These are phyloP conservation scores for Raphanus hybrid DNA, from an alignment of 441 rosid genomes.

Conservation along the genomic window DNA sequence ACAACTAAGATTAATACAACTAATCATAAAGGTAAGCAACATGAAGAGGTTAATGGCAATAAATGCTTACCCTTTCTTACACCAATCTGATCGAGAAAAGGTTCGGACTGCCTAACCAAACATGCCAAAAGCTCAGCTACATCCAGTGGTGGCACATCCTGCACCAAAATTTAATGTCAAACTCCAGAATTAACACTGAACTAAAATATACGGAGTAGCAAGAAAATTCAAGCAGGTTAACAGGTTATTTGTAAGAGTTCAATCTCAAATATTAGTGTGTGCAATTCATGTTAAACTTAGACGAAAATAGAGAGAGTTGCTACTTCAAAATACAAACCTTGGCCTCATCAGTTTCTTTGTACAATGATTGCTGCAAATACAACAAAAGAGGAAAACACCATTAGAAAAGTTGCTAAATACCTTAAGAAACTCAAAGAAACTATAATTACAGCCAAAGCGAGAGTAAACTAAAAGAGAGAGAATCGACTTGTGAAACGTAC, in stretches of 20 bases:
- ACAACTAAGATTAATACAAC: slow-evolving; percentile 11
- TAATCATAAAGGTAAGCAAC: background rate
- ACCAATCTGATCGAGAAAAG: slow-evolving; percentile 92
- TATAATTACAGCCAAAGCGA: slow-evolving; percentile 4
- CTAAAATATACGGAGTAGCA: background rate
- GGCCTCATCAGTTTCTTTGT: slow-evolving; percentile 80
- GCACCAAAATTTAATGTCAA: slow-evolving; percentile 29
- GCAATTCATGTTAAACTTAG: background rate
- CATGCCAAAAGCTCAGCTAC: slow-evolving; percentile 88
- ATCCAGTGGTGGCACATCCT: slow-evolving; percentile 92
- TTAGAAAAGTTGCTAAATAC: no score
- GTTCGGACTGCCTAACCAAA: slow-evolving; percentile 89
- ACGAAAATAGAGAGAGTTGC: slow-evolving; percentile 9
- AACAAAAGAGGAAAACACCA: slow-evolving; percentile 13
- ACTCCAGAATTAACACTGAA: slow-evolving; percentile 4
- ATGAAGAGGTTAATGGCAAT: slow-evolving; percentile 17
- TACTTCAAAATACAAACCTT: slow-evolving; percentile 59
- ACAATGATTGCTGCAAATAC: slow-evolving; percentile 79
- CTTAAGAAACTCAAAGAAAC: no score
- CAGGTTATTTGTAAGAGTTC: slow-evolving; percentile 13
- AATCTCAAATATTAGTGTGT: slow-evolving; percentile 2
- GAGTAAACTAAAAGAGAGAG: background rate
- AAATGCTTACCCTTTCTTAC: slow-evolving; percentile 66
- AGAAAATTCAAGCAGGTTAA: background rate
- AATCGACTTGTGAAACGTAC: slow-evolving; percentile 35